A percentile compares a stretch with the other conserved stretches of the same genome.
These are phyloP conservation scores for Xanthoconium stramineum DNA, from an alignment of 768 basidiomycete genomes.

Conservation along the genomic window DNA sequence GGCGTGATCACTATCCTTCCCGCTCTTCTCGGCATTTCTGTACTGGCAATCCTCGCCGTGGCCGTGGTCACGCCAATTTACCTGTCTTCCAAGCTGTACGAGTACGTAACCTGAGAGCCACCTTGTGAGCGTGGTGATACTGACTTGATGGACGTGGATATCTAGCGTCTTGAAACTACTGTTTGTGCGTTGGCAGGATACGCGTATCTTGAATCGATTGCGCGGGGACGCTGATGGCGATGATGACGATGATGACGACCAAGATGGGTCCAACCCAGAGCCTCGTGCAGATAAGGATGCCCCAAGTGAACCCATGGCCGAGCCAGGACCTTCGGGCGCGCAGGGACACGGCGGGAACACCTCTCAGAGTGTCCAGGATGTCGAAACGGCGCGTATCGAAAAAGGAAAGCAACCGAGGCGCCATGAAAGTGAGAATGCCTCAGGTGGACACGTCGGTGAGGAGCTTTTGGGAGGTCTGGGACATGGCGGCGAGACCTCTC, in stretches of 20 bases:
- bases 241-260: too few relatives aligned
- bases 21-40: constrained; percentile 18
- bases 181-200: background rate
- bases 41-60: constrained; percentile 12
- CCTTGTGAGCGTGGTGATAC: background rate
- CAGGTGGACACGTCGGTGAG: background rate
- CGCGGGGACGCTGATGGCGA: background rate
- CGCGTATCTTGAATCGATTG: constrained; percentile 2
- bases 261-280: background rate
- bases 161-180: background rate
- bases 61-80: constrained; percentile 7
- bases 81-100: background rate
- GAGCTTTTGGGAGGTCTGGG: background rate
- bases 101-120: constrained; percentile 5
- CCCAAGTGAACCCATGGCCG: too few relatives aligned
- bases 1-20: constrained; percentile 9
- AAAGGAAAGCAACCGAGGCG: too few relatives aligned
- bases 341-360: too few relatives aligned
- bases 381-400: too few relatives aligned
- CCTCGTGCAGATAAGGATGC: background rate
- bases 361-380: too few relatives aligned
- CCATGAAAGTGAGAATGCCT: too few relatives aligned
- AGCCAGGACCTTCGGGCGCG: too few relatives aligned
- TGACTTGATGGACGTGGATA: background rate
- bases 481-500: background rate